Base-by-base conservation (phyloP, 176 grass and related monocot genomes). In the Avena atlantica region DNA sequence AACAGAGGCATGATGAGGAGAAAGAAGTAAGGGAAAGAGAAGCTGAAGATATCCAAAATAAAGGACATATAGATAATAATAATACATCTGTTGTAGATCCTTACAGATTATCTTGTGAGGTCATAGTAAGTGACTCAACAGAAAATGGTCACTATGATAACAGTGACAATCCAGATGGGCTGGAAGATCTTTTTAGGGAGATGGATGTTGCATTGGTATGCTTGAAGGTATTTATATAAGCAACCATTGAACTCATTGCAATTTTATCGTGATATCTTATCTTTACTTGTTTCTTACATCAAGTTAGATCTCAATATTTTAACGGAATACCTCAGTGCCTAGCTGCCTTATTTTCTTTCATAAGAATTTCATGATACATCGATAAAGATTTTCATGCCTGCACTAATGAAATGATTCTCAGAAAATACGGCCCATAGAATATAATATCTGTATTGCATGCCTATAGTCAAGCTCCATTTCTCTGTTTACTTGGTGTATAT, bases 171-270 rank as follows among this genome's bases (percentile, higher is more conserved):
- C 49, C 56, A 58, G 87, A 88, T 83, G 85, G 83, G 47, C 51
- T 95, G 24, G 95, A 95, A 67, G 89, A 93, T 57, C 85, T 89
- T 42, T 97, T 86, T 88, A 88, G 36, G 44, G 88, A 91, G 40
- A 42, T 42, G 40, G 40, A 93, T 95, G 95, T 89, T 87, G 95
- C 95, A 87, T 70, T 91, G 78, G 89, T 90, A 84, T 94, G 49
- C 70, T 83, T 70, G 36, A 82, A 97, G 90, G 95, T 97, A 88
- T 78, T 51, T 53, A 4, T 76, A 29, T 76, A 76, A 76, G 63
- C 42, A 27, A 4, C 57, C 53, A 31, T 53, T 78, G 36, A n/a
- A 4, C 75, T 51, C 57, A 31, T 51, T 60, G 9, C 24, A 56
- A 79, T 37, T 75, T 3, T 84, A 25, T 75, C 11, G 48, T 50